A percentile compares a stretch with the other conserved stretches of the same genome.
Evolutionary conservation across 2,329 filamentous ascomycete genomes (phyloP).

Genomic region (Penicillium paneum): DNA sequence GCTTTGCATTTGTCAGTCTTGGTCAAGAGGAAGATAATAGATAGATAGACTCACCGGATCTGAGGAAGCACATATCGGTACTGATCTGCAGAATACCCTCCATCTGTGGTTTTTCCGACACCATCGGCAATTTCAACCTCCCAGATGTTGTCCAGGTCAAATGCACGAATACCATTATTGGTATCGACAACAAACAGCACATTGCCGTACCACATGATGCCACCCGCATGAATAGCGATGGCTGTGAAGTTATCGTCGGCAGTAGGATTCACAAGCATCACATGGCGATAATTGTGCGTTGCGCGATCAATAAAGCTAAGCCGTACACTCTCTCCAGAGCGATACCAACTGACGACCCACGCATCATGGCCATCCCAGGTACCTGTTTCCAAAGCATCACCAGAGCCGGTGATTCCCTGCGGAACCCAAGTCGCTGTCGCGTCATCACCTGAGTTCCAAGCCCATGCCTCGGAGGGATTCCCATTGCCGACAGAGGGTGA

Average conservation of each 20-base stretch:
- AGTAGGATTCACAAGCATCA: conserved; percentile 36
- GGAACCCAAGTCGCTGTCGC: conserved; percentile 36
- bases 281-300: conserved; percentile 33
- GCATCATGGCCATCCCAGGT: conserved; percentile 34
- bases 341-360: conserved; percentile 38
- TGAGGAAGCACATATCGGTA: conserved; percentile 39
- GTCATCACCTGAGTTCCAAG: conserved; percentile 30
- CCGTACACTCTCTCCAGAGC: conserved; percentile 27
- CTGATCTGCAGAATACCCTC: conserved; percentile 30
- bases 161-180: conserved; percentile 34
- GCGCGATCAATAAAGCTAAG: conserved; percentile 34
- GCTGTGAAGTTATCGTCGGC: conserved; percentile 32
- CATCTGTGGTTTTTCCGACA: conserved; percentile 29
- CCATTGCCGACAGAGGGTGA: conserved; percentile 5
- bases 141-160: conserved; percentile 40
- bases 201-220: conserved; percentile 39
- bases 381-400: conserved; percentile 31
- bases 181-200: conserved; percentile 39
- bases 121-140: conserved; percentile 31
- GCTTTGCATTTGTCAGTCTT: background rate
- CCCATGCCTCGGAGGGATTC: conserved; percentile 13
- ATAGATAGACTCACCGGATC: conserved; percentile 24
- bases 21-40: background rate
- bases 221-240: conserved; percentile 37
- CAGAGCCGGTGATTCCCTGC: conserved; percentile 37